These are phyloP conservation scores for Apiotrichum montevideense DNA, from an alignment of 1,284 basidiomycete genomes.

Conservation along the genomic window DNA sequence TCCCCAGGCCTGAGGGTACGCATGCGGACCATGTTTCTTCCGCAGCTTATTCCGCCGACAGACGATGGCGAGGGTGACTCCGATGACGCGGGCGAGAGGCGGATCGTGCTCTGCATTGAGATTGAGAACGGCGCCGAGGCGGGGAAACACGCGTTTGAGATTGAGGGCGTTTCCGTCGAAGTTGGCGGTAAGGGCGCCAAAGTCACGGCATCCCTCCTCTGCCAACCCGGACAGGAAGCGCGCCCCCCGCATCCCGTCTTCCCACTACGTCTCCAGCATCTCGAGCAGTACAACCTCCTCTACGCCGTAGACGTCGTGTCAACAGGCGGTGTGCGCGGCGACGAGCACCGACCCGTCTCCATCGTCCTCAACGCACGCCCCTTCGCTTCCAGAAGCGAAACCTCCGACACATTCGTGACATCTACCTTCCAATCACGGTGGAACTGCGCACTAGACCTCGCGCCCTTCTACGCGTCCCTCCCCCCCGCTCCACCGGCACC, in stretches of 20 bases:
- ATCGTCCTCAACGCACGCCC: slow-evolving; percentile 72
- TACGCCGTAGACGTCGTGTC: slow-evolving; percentile 62
- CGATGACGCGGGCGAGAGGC: slow-evolving; percentile 69
- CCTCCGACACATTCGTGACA: slow-evolving; percentile 51
- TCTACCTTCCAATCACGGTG: slow-evolving; percentile 69
- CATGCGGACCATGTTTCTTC: slow-evolving; percentile 81
- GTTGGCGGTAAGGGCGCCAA: slow-evolving; percentile 69
- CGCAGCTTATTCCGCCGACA: slow-evolving; percentile 58
- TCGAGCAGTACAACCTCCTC: slow-evolving; percentile 77
- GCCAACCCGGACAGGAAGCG: slow-evolving; percentile 46
- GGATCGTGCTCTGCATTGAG: slow-evolving; percentile 77
- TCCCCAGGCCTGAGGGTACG: slow-evolving; percentile 76
- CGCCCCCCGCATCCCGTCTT: slow-evolving; percentile 46
- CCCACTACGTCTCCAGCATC: slow-evolving; percentile 60
- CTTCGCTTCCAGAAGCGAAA: slow-evolving; percentile 11
- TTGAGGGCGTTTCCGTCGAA: slow-evolving; percentile 64
- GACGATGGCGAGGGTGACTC: slow-evolving; percentile 48
- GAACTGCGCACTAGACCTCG: slow-evolving; percentile 78
- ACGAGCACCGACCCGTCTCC: slow-evolving; percentile 65
- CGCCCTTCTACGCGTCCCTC: slow-evolving; percentile 43
- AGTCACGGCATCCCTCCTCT: slow-evolving; percentile 49
- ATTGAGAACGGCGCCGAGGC: slow-evolving; percentile 55
- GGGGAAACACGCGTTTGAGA: slow-evolving; percentile 57
- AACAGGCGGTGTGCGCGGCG: slow-evolving; percentile 35
- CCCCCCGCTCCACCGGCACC: slow-evolving; percentile 18